Evolutionary conservation across 1,284 basidiomycete genomes (phyloP).

Genomic region (Veloporphyrellus conicus): DNA sequence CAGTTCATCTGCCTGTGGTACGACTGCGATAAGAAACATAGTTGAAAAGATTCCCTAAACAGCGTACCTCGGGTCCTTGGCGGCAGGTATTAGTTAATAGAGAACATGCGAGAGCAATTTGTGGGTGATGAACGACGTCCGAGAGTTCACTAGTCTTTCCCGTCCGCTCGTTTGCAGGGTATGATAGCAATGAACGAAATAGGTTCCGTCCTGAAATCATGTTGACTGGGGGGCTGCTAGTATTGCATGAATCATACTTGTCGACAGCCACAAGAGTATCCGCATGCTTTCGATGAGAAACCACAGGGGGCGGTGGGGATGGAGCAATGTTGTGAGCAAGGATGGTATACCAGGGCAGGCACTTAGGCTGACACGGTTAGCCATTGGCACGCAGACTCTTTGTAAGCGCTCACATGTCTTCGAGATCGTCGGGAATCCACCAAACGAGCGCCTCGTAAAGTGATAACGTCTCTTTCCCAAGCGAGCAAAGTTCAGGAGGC

Average conservation of each 20-base stretch:
- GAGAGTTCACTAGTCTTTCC: slow-evolving; percentile 11
- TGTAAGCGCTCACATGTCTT: slow-evolving; percentile 37
- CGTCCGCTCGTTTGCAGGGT: slow-evolving; percentile 18
- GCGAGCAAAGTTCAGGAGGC: slow-evolving; percentile 21
- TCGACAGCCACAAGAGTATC: slow-evolving; percentile 52
- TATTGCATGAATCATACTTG: slow-evolving; percentile 42
- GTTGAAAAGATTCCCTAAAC: not conserved
- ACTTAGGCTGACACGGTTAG: slow-evolving; percentile 36
- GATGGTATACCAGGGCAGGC: slow-evolving; percentile 38
- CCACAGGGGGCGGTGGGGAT: slow-evolving; percentile 46
- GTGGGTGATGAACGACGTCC: slow-evolving; percentile 38
- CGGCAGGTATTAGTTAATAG: slow-evolving; percentile 46
- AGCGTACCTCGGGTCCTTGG: slow-evolving; percentile 41
- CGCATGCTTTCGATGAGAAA: slow-evolving; percentile 45
- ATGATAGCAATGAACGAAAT: slow-evolving; percentile 38
- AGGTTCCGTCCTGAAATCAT: slow-evolving; percentile 36
- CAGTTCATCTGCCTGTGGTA: slow-evolving; percentile 38
- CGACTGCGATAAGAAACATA: not conserved
- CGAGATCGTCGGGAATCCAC: slow-evolving; percentile 42
- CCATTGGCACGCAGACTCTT: not conserved
- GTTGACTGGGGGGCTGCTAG: slow-evolving; percentile 20
- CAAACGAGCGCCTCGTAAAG: slow-evolving; percentile 55
- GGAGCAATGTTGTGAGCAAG: slow-evolving; percentile 47
- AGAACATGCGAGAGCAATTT: slow-evolving; percentile 52
- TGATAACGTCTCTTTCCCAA: slow-evolving; percentile 43